Evolutionary conservation across 2,329 filamentous ascomycete genomes (phyloP).

Genomic region (Fusarium buxicola): DNA sequence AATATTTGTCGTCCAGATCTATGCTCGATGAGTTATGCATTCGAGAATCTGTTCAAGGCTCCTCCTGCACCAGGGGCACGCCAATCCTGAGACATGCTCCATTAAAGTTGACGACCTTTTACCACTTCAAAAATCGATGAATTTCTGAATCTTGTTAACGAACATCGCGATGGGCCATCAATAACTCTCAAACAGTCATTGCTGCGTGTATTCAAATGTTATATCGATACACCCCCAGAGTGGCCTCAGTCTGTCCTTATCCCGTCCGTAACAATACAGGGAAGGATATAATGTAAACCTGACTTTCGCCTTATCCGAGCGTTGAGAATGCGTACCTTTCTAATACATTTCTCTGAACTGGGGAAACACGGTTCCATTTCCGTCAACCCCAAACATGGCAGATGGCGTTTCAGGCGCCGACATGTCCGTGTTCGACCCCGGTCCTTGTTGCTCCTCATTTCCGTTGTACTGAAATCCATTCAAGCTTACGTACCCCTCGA

Average conservation of each 20-base stretch:
- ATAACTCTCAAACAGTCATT: not conserved
- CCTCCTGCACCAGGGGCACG: no score
- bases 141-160: no score
- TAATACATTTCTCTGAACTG: constrained; percentile 55
- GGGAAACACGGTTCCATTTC: constrained; percentile 52
- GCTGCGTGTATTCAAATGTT: not conserved
- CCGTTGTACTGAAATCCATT: constrained; percentile 50
- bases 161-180: no score
- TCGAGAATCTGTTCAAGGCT: no score
- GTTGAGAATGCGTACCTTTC: not conserved
- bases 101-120: no score
- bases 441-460: constrained; percentile 44
- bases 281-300: constrained; percentile 16
- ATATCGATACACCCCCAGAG: not conserved
- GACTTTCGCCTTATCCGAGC: not conserved
- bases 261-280: not conserved
- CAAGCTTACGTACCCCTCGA: constrained; percentile 54
- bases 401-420: constrained; percentile 36
- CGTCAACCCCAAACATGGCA: constrained; percentile 44
- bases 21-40: no score
- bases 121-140: no score
- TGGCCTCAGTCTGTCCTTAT: not conserved
- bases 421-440: constrained; percentile 41
- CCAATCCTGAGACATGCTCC: no score
- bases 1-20: no score